A percentile compares a stretch with the other conserved stretches of the same genome.
These are phyloP conservation scores for Apiospora koreana DNA, from an alignment of 2,329 filamentous ascomycete genomes.

Conservation along the genomic window DNA sequence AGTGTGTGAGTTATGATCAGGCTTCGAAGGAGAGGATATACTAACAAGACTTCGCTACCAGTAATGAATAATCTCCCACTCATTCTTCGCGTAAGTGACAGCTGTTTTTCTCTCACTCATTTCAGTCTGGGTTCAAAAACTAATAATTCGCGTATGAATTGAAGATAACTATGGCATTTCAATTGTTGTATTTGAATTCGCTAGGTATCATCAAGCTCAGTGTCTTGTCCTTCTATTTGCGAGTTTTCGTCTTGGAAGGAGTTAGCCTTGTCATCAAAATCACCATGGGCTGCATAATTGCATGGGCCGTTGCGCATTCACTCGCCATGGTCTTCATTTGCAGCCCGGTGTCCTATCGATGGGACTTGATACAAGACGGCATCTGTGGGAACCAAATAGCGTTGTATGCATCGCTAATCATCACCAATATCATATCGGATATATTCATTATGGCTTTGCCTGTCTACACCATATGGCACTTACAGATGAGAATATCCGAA, in stretches of 20 bases:
- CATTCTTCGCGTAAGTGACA: background rate
- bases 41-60: background rate
- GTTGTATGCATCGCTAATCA: background rate
- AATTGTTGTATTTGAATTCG: background rate
- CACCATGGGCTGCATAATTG: constrained; percentile 31
- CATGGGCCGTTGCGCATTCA: constrained; percentile 23
- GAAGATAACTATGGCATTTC: background rate
- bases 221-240: constrained; percentile 30
- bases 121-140: background rate
- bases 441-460: background rate
- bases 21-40: background rate
- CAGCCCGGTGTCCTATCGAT: background rate
- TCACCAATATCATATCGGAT: background rate
- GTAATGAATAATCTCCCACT: background rate
- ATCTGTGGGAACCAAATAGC: background rate
- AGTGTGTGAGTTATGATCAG: background rate
- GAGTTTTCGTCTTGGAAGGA: constrained; percentile 23
- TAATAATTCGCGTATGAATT: background rate
- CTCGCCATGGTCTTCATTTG: background rate
- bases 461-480: background rate
- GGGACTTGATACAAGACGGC: background rate
- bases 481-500: background rate
- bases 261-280: constrained; percentile 26
- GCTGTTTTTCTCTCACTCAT: background rate
- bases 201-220: constrained; percentile 30